These are phyloP conservation scores for Sanghuangporus baumii DNA, from an alignment of 1,284 basidiomycete species.

Conservation along the genomic window DNA sequence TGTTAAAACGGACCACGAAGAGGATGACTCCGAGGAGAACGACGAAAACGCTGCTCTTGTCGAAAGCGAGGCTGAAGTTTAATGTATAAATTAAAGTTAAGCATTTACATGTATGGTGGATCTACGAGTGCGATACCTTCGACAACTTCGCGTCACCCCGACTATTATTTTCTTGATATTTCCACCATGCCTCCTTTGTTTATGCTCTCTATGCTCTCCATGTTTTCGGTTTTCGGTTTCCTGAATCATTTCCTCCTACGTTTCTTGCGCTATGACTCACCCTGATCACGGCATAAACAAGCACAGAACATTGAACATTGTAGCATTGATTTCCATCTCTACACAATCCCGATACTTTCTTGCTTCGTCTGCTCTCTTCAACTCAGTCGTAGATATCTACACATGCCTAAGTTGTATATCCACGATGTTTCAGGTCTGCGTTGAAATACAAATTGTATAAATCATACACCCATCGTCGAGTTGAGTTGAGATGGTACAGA, in stretches of 20 bases:
- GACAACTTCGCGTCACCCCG: background rate
- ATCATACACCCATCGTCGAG: no score
- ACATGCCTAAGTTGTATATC: background rate
- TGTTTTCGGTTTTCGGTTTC: background rate
- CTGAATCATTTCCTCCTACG: background rate
- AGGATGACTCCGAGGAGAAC: background rate
- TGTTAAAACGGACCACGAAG: background rate
- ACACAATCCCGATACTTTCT: background rate
- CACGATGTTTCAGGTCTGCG: background rate
- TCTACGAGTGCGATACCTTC: constrained; percentile 6
- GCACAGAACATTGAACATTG: background rate
- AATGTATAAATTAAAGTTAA: background rate
- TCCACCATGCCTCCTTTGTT: background rate
- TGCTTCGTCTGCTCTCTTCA: background rate
- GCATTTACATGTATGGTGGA: background rate
- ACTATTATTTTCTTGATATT: background rate
- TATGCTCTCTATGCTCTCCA: background rate
- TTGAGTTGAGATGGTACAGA: no score
- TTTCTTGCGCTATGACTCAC: background rate
- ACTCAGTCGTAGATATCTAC: background rate
- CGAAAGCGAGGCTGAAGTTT: constrained; percentile 9
- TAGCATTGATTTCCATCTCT: background rate
- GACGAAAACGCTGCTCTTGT: background rate
- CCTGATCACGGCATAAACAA: background rate
- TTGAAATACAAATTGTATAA: background rate